Evolutionary conservation across 257 asterid genomes (phyloP), one percentile per base, ranked within the genome.

Genomic region (Gentiana straminea): DNA sequence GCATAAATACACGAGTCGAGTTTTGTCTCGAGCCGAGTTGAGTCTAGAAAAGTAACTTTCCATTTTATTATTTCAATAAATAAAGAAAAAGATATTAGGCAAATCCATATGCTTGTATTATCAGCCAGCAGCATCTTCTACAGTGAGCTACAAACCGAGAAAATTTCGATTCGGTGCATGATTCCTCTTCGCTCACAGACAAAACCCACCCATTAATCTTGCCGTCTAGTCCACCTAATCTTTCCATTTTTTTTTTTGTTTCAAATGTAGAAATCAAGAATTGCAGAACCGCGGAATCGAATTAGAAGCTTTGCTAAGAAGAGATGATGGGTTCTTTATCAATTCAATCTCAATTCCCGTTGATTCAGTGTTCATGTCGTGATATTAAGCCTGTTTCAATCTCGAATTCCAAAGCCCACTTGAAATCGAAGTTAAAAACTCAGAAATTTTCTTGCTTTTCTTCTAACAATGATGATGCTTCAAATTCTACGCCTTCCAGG

Each of bases 381-480:
- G 54, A 67, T 49, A 41, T 54, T 24, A 54, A 58, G 59, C 35
- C 63, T 53, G 35, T 46, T 39, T 52, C 58, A 9, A 52, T 7
- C 49, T 7, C 68, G 33, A 65, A 24, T 49, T 57, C 64, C n/a
- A 67, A 59, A 48, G 69, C 58, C 59, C 69, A 71, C 35, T 49
- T 63, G 39, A 62, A 51, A 24, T 62, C 54, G 64, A 48, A 49
- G 47, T 54, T 47, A 3, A 52, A 38, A 65, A 70, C 38, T 59
- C 58, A 56, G 33, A 67, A 54, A 38, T 38, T 70, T 52, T 61
- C 51, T 2, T 64, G 82, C 69, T 74, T 81, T 6, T 73, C 81
- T 2, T 73, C 89, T 38, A 58, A 73, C 2, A 73, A 67, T 33
- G 77, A 79, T 33, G 77, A 79, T 49, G 77, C 38, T 4, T 50